Conservation (phyloP, 2,329 filamentous ascomycete species). For the Gnomoniopsis sp. region DNA sequence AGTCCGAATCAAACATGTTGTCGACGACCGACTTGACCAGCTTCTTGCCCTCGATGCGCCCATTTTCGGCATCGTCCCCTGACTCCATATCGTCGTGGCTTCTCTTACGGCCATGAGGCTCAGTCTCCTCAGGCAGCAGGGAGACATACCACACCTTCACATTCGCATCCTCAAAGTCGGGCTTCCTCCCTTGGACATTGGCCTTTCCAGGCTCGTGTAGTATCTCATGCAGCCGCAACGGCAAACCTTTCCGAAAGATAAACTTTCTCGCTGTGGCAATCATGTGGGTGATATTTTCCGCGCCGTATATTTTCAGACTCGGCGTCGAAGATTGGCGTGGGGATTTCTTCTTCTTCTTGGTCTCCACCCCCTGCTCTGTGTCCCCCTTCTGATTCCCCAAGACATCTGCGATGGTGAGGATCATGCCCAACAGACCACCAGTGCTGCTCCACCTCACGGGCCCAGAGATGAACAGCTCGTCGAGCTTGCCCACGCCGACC, state of each 20-base stretch:
- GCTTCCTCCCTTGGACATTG: conserved; percentile 50
- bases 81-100: conserved; percentile 38
- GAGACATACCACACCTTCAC: conserved; percentile 85
- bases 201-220: conserved; percentile 37
- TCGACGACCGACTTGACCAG: conserved; percentile 62
- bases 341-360: conserved; percentile 38
- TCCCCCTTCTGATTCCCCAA: conserved; percentile 37
- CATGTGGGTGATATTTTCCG: conserved; percentile 74
- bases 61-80: conserved; percentile 22
- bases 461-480: conserved; percentile 81
- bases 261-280: conserved; percentile 82
- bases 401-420: conserved; percentile 77
- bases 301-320: conserved; percentile 68
- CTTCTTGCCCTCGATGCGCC: conserved; percentile 35
- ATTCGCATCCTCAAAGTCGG: conserved; percentile 72
- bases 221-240: conserved; percentile 69
- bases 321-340: conserved; percentile 32
- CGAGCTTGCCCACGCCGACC: conserved; percentile 59
- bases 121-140: conserved; percentile 26
- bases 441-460: conserved; percentile 69
- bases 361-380: conserved; percentile 31
- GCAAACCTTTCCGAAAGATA: conserved; percentile 80
- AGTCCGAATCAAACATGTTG: conserved; percentile 76
- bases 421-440: conserved; percentile 80
- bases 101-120: conserved; percentile 31